These are phyloP conservation scores for Acarospora socialis DNA, from an alignment of 2,329 filamentous ascomycete species.

Conservation along the genomic window DNA sequence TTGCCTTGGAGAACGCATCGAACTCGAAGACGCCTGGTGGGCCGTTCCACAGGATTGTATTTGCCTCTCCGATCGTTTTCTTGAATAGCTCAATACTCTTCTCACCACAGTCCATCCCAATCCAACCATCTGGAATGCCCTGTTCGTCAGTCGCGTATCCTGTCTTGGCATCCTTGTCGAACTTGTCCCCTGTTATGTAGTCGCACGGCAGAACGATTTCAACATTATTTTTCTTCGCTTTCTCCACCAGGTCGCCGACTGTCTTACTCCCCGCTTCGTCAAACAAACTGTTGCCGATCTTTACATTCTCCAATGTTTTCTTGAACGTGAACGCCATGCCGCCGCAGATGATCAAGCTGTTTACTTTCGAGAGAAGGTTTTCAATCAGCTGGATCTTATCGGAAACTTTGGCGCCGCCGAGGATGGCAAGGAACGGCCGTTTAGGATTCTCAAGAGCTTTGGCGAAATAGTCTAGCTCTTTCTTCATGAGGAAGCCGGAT, in stretches of 20 bases:
- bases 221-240: conserved; percentile 93
- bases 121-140: conserved; percentile 93
- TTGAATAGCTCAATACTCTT: conserved; percentile 83
- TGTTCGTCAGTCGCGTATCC: conserved; percentile 71
- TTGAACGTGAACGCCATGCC: conserved; percentile 99
- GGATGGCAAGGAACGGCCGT: conserved; percentile 94
- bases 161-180: conserved; percentile 66
- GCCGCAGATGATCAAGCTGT: conserved; percentile 92
- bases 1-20: conserved; percentile 82
- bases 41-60: conserved; percentile 99
- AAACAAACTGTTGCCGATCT: conserved; percentile 83
- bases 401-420: conserved; percentile 94
- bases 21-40: conserved; percentile 96
- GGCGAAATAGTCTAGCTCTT: conserved; percentile 99
- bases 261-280: conserved; percentile 91
- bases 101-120: conserved; percentile 89
- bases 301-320: conserved; percentile 85
- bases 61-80: conserved; percentile 68
- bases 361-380: conserved; percentile 95
- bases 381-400: conserved; percentile 99
- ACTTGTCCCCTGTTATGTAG: conserved; percentile 94
- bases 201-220: conserved; percentile 89
- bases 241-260: conserved; percentile 72
- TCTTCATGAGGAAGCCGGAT: conserved; percentile 98
- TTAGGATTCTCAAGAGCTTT: conserved; percentile 86